Base-by-base conservation (phyloP, 2,329 filamentous ascomycete genomes). In the Aspergillus transmontanensis region DNA sequence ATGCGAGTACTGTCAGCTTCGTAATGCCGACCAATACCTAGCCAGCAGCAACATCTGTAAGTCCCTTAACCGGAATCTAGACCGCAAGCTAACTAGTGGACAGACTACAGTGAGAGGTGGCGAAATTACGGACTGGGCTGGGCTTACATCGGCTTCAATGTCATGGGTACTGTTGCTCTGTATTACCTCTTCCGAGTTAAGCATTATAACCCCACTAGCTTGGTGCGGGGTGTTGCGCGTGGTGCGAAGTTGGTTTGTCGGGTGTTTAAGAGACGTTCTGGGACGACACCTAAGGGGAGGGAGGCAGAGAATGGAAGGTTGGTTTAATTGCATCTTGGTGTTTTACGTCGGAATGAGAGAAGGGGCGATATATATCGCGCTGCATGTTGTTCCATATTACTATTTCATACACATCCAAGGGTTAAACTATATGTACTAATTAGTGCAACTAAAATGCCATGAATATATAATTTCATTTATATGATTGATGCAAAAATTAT, bases 111-210 rank as follows among this genome's bases (percentile, higher is more conserved):
- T 32, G 79, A 90, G 32, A 79, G 87, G 30, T 92, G 89, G 89
- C 83, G 89, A 62, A 90, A 92, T 73, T 89, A 89, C 72, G 89
- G 87, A 1, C 76, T 90, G 30, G 77, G 88, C 58, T 88, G 85
- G 80, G 83, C 81, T 0, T 90, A 86, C 64, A 82, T 88, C 60
- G 72, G 81, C 14, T 86, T 89, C 72, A 89, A 89, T 70, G 74
- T 87, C n/a, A 74, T 75, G 34, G 85, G 80, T 0, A 85, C 86
- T 0, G 73, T 89, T 48, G 73, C 79, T 3, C 71, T 89, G 41
- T 89, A 89, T 71, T 89, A 80, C 66, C 61, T 77, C 59, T 75
- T 79, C 66, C 72, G 78, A 2, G 75, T 80, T 41, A 75, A 71
- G 57, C 83, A 82, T 72, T 85, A 60, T 80, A 75, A 73, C 54